Base-by-base conservation (phyloP, 805 yeast species). In the Kluyveromyces dobzhanskii region DNA sequence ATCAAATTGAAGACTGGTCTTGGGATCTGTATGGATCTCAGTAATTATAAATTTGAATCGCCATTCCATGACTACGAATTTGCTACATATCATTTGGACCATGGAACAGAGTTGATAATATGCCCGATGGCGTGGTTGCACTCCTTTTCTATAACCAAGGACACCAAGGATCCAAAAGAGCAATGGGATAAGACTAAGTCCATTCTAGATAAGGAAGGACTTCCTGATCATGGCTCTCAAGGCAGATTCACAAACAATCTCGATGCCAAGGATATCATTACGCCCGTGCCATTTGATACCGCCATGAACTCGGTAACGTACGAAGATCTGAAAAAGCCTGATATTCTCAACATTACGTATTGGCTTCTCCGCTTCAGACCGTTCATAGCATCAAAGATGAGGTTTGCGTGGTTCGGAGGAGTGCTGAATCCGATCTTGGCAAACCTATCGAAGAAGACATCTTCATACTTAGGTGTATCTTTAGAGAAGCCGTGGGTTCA, bases 21-120 rank as follows among this genome's bases (percentile, higher is more conserved):
- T 39, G 97, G 96, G 0, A 86, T 88, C 4, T 88, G 97, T 56
- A 88, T 88, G 97, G 97, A 88, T 61, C 59, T 88, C 44, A 87
- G 85, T 56, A 95, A 96, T 0, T 82, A 84, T 57, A 70, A 83
- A 54, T 88, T 88, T 57, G 66, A 73, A 45, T 86, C 95, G 1
- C 87, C 94, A 1, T 87, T 85, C 60, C 66, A 70, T 27, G 69
- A 66, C 18, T 85, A 73, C 54, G 97, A 88, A 57, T 85, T 83
- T 58, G 70, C 88, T 0, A 56, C 60, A 21, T 66, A 67, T 38
- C 76, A 83, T 42, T 53, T 64, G 16, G 49, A 59, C 0, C 68
- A 76, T 32, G 51, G 65, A 9, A 73, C 75, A 0, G 67, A 73
- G 25, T 59, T 88, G 40, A 66, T 85, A 1, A 53, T 88, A 11